Conservation (phyloP, 306 rosid species). For the Corylus americana region DNA sequence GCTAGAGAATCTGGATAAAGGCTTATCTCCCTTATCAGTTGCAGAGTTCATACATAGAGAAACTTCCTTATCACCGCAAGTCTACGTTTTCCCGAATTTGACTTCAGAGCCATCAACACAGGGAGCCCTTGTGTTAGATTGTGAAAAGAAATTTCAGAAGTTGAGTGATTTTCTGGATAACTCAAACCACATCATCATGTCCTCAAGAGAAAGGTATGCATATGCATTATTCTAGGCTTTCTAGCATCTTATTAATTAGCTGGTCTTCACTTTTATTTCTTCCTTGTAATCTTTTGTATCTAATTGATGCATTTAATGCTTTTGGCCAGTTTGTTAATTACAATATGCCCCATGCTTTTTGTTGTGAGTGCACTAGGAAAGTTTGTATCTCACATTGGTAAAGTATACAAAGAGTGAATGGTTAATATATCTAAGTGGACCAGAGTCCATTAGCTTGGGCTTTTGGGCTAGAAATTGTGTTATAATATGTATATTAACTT, state of each 20-base stretch:
- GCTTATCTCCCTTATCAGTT: constrained; percentile 39
- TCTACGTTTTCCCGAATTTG: constrained; percentile 49
- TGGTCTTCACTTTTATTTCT: not conserved
- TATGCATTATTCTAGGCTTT: not conserved
- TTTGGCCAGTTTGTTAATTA: not conserved
- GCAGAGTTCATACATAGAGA: constrained; percentile 50
- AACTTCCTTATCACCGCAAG: constrained; percentile 48
- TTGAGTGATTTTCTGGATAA: constrained; percentile 51
- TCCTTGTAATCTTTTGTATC: not conserved
- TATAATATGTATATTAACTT: too few relatives aligned
- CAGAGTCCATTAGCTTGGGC: too few relatives aligned
- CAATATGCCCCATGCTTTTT: not conserved
- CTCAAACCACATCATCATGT: constrained; percentile 53
- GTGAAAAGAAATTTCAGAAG: constrained; percentile 38
- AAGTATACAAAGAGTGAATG: too few relatives aligned
- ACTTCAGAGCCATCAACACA: constrained; percentile 41
- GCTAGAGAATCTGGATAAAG: constrained; percentile 69
- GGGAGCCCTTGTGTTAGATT: constrained; percentile 51
- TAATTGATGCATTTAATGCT: not conserved
- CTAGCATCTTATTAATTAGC: not conserved
- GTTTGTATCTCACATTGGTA: too few relatives aligned
- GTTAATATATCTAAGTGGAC: too few relatives aligned
- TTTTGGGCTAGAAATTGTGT: too few relatives aligned
- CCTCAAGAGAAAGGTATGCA: constrained; percentile 69
- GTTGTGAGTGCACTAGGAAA: too few relatives aligned